A percentile compares a stretch with the other conserved stretches of the same genome.
Conservation (phyloP, 2,329 filamentous ascomycete genomes). For the Ophiostoma pallidulum region DNA sequence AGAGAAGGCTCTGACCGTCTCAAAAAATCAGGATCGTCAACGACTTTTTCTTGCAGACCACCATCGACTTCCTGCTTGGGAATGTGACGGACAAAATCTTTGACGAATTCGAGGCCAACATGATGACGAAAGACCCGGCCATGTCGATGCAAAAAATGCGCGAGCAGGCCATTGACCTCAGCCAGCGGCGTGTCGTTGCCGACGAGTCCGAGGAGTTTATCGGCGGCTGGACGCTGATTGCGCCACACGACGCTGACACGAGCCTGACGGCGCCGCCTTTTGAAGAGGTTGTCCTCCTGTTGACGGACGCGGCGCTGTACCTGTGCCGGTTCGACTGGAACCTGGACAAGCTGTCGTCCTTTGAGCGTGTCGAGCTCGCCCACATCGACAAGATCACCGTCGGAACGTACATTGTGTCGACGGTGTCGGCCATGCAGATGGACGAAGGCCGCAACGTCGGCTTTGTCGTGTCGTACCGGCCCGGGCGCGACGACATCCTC, state of each 20-base stretch:
- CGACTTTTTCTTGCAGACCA: conserved; percentile 92
- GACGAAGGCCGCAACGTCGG: conserved; percentile 77
- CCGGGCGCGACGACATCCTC: conserved; percentile 60
- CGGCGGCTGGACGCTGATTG: conserved; percentile 81
- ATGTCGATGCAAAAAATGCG: conserved; percentile 77
- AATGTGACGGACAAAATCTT: conserved; percentile 80
- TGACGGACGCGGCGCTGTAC: conserved; percentile 80
- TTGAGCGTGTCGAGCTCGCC: conserved; percentile 72
- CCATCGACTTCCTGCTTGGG: conserved; percentile 88
- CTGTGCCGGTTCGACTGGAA: conserved; percentile 91
- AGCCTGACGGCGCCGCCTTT: conserved; percentile 63
- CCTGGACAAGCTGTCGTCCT: conserved; percentile 85
- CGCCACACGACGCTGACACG: conserved; percentile 57
- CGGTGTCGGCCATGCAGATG: conserved; percentile 65
- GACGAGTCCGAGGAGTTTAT: conserved; percentile 78
- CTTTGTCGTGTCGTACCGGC: conserved; percentile 67
- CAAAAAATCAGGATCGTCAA: conserved; percentile 73
- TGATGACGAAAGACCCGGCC: conserved; percentile 88
- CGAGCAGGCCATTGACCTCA: conserved; percentile 82
- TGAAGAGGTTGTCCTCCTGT: conserved; percentile 77
- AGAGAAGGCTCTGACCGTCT: no score
- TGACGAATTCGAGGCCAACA: conserved; percentile 85
- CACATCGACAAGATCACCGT: conserved; percentile 64
- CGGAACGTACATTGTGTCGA: conserved; percentile 86
- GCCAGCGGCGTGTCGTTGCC: conserved; percentile 74